Base-by-base conservation (phyloP, 805 yeast species). In the Hanseniaspora nectarophila region DNA sequence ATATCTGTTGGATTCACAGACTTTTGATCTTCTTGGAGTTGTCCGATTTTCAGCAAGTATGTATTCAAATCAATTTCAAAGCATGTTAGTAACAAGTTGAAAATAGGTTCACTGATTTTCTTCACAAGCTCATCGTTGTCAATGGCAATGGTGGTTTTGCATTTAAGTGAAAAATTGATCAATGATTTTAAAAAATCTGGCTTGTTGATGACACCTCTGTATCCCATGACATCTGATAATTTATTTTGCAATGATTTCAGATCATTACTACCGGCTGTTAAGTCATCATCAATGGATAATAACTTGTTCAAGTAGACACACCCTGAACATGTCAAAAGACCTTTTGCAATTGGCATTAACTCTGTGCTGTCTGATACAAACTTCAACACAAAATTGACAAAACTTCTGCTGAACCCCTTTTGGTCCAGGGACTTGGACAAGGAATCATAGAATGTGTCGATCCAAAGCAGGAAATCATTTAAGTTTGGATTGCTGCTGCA, bases 401-500 rank as follows among this genome's bases (percentile, higher is more conserved):
- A 49, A 8, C 16, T 21, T 42, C 53, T 49, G n/a, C 46, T 42
- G 29, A 49, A 49, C 1, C 33, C 31, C 8, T 32, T 32, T 31
- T 21, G 44, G 18, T 39, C 42, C 10, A 49, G 13, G 2, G 53
- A 49, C 24, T 29, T 35, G 2, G 37, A 33, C 23, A 81, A 62
- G 2, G 80, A 66, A 15, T 64, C 62, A 44, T 69, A 63, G 34
- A 78, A 69, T 1, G 73, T 65, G 21, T 64, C 61, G 33, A 78
- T 73, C 89, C 89, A 82, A n/a, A 69, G 64, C 2, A 76, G 59
- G 53, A 78, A 56, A 59, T 78, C 80, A 4, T 70, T 58, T 7
- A 73, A 58, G 12, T 61, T 55, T 1, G 67, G 61, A 15, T 34
- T 15, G 1, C 5, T 6, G 21, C 35, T 37, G 12, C 45, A 34